Percentiles rank a stretch among this genome's conserved stretches.
phyloP scores from a whole-genome alignment of 768 basidiomycete genomes.

The Scleroderma citrinum region DNA sequence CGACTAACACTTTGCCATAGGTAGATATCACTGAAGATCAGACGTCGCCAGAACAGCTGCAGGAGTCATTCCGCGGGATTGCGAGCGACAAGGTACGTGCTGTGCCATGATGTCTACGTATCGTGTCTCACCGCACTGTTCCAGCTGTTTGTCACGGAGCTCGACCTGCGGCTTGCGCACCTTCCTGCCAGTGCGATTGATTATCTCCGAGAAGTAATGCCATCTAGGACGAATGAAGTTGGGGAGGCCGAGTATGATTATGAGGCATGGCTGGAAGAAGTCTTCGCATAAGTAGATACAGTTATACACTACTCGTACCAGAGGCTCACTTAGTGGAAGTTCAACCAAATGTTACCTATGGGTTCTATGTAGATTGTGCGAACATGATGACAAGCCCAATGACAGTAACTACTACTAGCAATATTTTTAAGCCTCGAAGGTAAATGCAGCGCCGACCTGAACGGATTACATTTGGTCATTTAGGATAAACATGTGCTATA shows the following conservation, averaged over 20 bases:
- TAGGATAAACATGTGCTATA: not conserved
- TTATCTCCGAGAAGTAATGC: slow-evolving; percentile 82
- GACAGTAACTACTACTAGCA: slow-evolving; percentile 15
- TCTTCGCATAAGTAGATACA: slow-evolving; percentile 72
- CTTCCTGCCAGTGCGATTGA: slow-evolving; percentile 70
- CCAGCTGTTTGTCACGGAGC: slow-evolving; percentile 88
- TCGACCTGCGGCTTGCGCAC: slow-evolving; percentile 82
- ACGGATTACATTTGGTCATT: not conserved
- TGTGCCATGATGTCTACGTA: not conserved
- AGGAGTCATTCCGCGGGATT: slow-evolving; percentile 89
- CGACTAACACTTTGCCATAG: slow-evolving; percentile 34
- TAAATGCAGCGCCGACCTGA: slow-evolving; percentile 67
- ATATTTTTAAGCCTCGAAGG: slow-evolving; percentile 58
- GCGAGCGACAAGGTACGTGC: slow-evolving; percentile 76
- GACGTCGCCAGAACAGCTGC: slow-evolving; percentile 85
- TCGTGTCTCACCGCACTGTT: slow-evolving; percentile 4
- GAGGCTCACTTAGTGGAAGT: no score
- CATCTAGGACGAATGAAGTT: slow-evolving; percentile 42
- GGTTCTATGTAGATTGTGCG: slow-evolving; percentile 4
- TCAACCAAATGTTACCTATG: no score
- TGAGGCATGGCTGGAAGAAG: slow-evolving; percentile 74
- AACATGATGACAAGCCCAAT: slow-evolving; percentile 2
- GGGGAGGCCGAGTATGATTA: slow-evolving; percentile 76
- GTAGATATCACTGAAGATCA: slow-evolving; percentile 96
- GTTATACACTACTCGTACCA: no score